These are phyloP conservation scores for Coniochaeta sp. DNA, from an alignment of 2,329 filamentous ascomycete species.

Conservation along the genomic window DNA sequence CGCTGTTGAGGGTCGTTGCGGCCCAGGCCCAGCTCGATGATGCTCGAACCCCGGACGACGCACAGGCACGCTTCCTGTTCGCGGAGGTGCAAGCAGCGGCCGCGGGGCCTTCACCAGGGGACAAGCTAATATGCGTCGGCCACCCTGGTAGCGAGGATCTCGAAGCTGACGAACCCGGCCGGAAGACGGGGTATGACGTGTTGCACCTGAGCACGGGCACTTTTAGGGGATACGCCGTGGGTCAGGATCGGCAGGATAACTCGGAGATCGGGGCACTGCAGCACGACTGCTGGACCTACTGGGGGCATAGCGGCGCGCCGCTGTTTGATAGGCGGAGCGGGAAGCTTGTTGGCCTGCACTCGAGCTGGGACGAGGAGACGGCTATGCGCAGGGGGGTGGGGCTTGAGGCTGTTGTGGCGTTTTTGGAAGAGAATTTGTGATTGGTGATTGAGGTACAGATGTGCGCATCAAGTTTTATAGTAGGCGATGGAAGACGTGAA, in stretches of 20 bases:
- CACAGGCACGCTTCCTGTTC: conserved; percentile 12
- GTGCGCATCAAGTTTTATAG: no score
- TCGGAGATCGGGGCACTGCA: conserved; percentile 42
- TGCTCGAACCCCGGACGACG: neutral
- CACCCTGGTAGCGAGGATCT: conserved; percentile 33
- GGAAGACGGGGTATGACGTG: conserved; percentile 36
- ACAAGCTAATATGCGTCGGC: conserved; percentile 24
- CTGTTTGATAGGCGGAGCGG: conserved; percentile 32
- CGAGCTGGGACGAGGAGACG: conserved; percentile 45
- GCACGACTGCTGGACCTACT: conserved; percentile 51
- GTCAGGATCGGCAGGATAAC: conserved; percentile 40
- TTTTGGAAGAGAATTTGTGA: conserved; percentile 14
- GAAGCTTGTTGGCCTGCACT: conserved; percentile 41
- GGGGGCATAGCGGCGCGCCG: conserved; percentile 47
- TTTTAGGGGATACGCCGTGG: conserved; percentile 29
- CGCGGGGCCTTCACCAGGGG: conserved; percentile 9
- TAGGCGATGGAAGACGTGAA: no score
- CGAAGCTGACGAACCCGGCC: conserved; percentile 26
- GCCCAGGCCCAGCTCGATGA: conserved; percentile 10
- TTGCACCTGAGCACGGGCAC: conserved; percentile 36
- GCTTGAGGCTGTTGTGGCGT: conserved; percentile 33
- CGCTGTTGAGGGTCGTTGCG: conserved; percentile 33
- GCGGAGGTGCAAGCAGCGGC: conserved; percentile 11
- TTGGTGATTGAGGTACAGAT: no score
- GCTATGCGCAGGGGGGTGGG: conserved; percentile 42